Evolutionary conservation across 1,139 yeast species (phyloP).

Genomic region (Suhomyces guaymorum): DNA sequence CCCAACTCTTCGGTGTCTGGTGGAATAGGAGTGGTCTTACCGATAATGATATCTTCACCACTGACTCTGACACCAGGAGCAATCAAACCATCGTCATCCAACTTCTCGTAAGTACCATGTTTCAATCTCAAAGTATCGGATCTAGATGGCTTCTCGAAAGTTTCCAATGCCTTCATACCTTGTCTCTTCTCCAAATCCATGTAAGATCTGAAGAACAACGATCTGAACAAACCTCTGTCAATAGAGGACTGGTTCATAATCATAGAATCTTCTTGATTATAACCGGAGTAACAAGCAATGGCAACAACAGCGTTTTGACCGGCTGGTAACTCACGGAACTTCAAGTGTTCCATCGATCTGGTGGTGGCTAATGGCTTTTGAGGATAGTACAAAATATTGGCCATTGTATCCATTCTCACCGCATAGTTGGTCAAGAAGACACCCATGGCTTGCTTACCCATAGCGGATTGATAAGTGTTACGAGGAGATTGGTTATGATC

Average conservation of each 20-base stretch:
- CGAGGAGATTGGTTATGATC: constrained; percentile 99
- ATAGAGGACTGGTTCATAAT: constrained; percentile 98
- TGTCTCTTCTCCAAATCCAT: constrained; percentile 98
- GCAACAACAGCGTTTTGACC: constrained; percentile 99
- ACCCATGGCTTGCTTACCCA: constrained; percentile 99
- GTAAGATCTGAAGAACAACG: constrained; percentile 92
- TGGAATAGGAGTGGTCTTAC: constrained; percentile 97
- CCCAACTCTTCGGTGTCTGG: constrained; percentile 98
- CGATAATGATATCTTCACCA: constrained; percentile 97
- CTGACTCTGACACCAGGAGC: constrained; percentile 98
- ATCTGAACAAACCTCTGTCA: constrained; percentile 94
- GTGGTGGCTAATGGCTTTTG: constrained; percentile 99
- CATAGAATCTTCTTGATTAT: constrained; percentile 99
- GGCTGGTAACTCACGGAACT: constrained; percentile 97
- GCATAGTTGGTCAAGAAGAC: constrained; percentile 95
- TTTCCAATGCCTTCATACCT: constrained; percentile 97
- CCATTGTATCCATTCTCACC: constrained; percentile 99
- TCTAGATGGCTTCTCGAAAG: constrained; percentile 93
- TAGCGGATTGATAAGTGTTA: constrained; percentile 98
- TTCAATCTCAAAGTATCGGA: constrained; percentile 92
- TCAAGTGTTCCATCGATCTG: constrained; percentile 96
- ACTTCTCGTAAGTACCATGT: constrained; percentile 96
- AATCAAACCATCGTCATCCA: constrained; percentile 96
- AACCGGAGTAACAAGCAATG: constrained; percentile 96
- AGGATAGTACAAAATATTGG: constrained; percentile 93